phyloP scores from a whole-genome alignment of 352 stramenopile genomes.

The Globisporangium paroecandrum region DNA sequence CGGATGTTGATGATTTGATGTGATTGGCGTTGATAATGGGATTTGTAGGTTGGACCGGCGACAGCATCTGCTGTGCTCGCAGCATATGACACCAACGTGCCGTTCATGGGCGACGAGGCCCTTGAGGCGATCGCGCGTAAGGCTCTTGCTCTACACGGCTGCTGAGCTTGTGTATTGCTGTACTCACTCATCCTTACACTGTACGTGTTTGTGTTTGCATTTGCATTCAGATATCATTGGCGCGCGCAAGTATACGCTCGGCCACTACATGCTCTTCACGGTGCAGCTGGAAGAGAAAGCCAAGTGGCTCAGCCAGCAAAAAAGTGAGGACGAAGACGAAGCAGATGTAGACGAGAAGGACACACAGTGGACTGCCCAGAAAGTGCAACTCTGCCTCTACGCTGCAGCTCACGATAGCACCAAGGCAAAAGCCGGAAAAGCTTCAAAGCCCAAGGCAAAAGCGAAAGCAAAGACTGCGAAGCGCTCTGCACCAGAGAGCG shows the following conservation, averaged over 20 bases:
- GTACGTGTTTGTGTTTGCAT: background rate
- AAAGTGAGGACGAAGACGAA: constrained; percentile 16
- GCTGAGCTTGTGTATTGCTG: background rate
- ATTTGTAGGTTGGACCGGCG: constrained; percentile 62
- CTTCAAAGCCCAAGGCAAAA: constrained; percentile 17
- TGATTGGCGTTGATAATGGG: background rate
- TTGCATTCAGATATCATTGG: constrained; percentile 50
- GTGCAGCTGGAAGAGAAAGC: constrained; percentile 53
- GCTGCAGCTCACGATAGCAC: constrained; percentile 23
- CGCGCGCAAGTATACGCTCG: constrained; percentile 72
- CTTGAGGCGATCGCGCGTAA: constrained; percentile 63
- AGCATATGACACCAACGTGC: constrained; percentile 57
- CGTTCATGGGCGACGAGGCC: constrained; percentile 82
- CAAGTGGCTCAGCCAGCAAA: constrained; percentile 47
- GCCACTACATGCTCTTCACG: constrained; percentile 64
- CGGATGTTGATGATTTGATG: background rate
- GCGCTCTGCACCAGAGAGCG: background rate
- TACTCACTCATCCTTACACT: background rate
- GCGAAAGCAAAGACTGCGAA: constrained; percentile 5
- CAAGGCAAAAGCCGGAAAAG: constrained; percentile 10
- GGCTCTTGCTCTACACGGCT: background rate
- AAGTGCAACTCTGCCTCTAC: constrained; percentile 73
- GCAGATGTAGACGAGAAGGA: constrained; percentile 12
- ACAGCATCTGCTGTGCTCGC: constrained; percentile 72
- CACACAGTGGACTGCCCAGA: constrained; percentile 52